Base-by-base conservation (phyloP, 108 stramenopile species). In the Stephanodiscus triporus region DNA sequence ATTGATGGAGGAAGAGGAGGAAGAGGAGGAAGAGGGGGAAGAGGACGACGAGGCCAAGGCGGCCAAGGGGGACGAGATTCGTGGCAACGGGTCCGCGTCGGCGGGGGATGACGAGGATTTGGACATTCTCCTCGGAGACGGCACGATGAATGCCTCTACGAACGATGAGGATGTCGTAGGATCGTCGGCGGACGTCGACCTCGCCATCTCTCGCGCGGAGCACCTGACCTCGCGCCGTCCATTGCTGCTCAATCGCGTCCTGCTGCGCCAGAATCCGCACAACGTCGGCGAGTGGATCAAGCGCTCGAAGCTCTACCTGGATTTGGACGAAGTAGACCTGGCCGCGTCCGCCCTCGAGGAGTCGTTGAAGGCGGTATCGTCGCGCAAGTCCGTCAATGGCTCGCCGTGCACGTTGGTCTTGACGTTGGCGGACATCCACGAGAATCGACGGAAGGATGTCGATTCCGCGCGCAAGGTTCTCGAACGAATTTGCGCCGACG, bases 241-340 rank as follows among this genome's bases (percentile, higher is more conserved):
- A 0, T 65, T 99, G 8, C 76, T 99, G 8, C 85, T 99, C 37
- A 96, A 94, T 72, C 84, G 89, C 30, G 99, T 99, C 4, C 62
- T 97, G 34, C 75, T 99, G 48, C 89, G 97, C 42, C 99, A 99
- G 73, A 99, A 99, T 83, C 99, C 97, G 2, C 91, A 96, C 68
- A 97, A 96, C 75, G 97, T 98, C 6, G 81, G 81, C 32, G 99
- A 99, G 84, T 99, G 99, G 99, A 79, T 92, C 48, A 95, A 94
- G 60, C 88, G 99, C 30, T 91, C 88, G n/a, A 53, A 94, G 29
- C 76, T 98, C 37, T 98, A 88, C 68, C 43, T 81, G 29, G 84
- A 77, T 22, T 54, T 76, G 22, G 66, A 66, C 9, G 69, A 81
- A 48, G 63, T 79, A 42, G 74, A 79, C 14, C 70, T 84, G 80